A percentile compares a stretch with the other conserved stretches of the same genome.
Conservation (phyloP, 192 early-diverging fungal genomes). For the Coemansia sp. region DNA sequence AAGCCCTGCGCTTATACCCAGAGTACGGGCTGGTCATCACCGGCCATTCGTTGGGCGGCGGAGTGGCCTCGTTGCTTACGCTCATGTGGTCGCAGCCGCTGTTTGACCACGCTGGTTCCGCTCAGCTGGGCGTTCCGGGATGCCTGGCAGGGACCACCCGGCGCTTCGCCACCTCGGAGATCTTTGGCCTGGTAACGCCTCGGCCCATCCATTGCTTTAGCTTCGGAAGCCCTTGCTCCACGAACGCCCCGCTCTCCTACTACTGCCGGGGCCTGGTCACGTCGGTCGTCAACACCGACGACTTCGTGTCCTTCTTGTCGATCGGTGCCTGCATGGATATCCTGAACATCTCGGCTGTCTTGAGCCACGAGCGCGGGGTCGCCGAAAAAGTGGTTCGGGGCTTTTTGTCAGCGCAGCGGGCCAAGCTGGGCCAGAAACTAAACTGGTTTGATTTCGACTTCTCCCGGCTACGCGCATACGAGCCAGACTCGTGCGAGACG, state of each 20-base stretch:
- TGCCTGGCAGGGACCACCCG: slow-evolving; percentile 39
- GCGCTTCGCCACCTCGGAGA: slow-evolving; percentile 62
- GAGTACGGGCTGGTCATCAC: slow-evolving; percentile 81
- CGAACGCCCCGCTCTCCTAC: slow-evolving; percentile 64
- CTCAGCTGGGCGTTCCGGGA: slow-evolving; percentile 17
- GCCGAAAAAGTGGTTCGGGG: slow-evolving; percentile 66
- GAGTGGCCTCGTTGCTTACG: slow-evolving; percentile 74
- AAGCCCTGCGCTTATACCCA: slow-evolving; percentile 68
- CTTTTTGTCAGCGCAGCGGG: slow-evolving; percentile 51
- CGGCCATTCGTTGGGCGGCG: slow-evolving; percentile 87
- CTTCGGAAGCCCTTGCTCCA: slow-evolving; percentile 80
- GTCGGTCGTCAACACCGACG: slow-evolving; percentile 76
- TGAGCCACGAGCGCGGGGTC: slow-evolving; percentile 59
- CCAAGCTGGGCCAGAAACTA: slow-evolving; percentile 25
- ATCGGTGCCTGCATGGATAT: slow-evolving; percentile 75
- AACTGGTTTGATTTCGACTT: slow-evolving; percentile 49
- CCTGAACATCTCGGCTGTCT: slow-evolving; percentile 64
- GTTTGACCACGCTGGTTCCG: slow-evolving; percentile 17
- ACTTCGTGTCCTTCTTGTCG: slow-evolving; percentile 74
- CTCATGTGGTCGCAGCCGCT: slow-evolving; percentile 66
- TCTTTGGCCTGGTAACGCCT: slow-evolving; percentile 63
- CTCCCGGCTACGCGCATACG: slow-evolving; percentile 35
- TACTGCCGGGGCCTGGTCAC: slow-evolving; percentile 73
- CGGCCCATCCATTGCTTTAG: slow-evolving; percentile 82
- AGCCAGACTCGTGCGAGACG: slow-evolving; percentile 6